Evolutionary conservation across 495 filamentous ascomycete species (phyloP).

Genomic region (Copromyces sp.): DNA sequence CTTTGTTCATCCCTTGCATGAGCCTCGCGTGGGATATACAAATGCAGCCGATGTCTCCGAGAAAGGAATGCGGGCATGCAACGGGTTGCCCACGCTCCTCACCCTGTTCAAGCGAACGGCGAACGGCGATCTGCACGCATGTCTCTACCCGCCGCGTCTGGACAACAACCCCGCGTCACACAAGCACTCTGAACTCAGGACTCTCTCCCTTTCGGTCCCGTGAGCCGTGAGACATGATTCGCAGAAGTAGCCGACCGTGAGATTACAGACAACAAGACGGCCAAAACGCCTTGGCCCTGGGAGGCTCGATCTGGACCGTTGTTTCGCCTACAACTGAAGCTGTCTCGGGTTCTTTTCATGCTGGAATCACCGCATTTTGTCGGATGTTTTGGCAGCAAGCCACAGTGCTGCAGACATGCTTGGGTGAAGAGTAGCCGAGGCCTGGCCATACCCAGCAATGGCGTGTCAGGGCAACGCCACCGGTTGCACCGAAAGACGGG

Average conservation of each 20-base stretch:
- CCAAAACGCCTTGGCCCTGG: not conserved
- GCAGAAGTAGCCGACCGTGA: not conserved
- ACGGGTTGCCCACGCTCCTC: not conserved
- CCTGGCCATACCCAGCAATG: not conserved
- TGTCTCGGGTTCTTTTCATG: not conserved
- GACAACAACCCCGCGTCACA: not conserved
- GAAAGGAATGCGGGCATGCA: not conserved
- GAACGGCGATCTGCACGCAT: not conserved
- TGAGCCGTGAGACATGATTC: not conserved
- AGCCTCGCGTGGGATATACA: not conserved
- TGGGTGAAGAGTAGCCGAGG: not conserved
- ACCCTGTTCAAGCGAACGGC: not conserved
- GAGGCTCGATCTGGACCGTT: not conserved
- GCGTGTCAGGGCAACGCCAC: not conserved
- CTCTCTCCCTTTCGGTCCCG: not conserved
- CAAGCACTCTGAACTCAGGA: not conserved
- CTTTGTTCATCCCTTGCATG: not conserved
- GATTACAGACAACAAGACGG: not conserved
- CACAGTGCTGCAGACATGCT: not conserved
- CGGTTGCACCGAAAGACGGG: not conserved
- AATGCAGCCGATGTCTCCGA: not conserved
- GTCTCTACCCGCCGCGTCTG: not conserved
- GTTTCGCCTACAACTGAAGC: not conserved
- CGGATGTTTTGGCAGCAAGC: not conserved
- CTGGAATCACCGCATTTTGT: not conserved